Base-by-base conservation (phyloP, 352 stramenopile genomes). In the Pythium sukuiense region DNA sequence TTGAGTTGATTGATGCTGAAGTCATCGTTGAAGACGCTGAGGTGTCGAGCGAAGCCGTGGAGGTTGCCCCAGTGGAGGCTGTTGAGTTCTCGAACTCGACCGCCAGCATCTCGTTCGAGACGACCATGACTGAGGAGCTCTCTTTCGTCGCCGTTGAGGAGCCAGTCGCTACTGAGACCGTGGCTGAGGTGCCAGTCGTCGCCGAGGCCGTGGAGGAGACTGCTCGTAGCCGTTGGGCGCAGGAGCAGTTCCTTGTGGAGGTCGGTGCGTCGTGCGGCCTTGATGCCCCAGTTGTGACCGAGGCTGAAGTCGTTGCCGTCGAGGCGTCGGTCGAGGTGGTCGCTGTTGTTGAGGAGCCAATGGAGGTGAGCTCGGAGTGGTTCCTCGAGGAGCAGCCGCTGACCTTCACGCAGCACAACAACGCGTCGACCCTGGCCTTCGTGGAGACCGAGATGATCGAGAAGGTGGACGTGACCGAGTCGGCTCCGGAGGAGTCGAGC, bases 201-300 rank as follows among this genome's bases (percentile, higher is more conserved):
- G 60, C 53, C 1, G 39, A 26, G 27, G 37, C 41, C 20, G 60
- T 55, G 49, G 61, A 62, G 18, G 48, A 59, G 49, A 35, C 13
- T 56, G 41, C 46, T 30, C 49, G 52, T 43, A 67, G 43, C 52
- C 50, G 60, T 11, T 67, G 60, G 60, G 60, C 39, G 18, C 30
- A 33, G 27, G 60, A 67, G n/a, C 60, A 61, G 50, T 55, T 67
- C 26, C 52, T 67, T 7, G 58, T 67, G 27, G 58, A 67, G 37
- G 20, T 61, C 7, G 60, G 52, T 29, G 52, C 29, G 26, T 32
- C 58, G 32, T 67, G 50, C 26, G 60, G 60, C 43, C 52, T 55
- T 27, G n/a, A 32, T 4, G 49, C 27, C 14, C 7, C 49, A 30
- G 24, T 26, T n/a, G 32, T 35, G 32, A 9, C 32, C 8, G 52